phyloP scores from a whole-genome alignment of 2,329 filamentous ascomycete genomes.

The Thelonectria rubi region DNA sequence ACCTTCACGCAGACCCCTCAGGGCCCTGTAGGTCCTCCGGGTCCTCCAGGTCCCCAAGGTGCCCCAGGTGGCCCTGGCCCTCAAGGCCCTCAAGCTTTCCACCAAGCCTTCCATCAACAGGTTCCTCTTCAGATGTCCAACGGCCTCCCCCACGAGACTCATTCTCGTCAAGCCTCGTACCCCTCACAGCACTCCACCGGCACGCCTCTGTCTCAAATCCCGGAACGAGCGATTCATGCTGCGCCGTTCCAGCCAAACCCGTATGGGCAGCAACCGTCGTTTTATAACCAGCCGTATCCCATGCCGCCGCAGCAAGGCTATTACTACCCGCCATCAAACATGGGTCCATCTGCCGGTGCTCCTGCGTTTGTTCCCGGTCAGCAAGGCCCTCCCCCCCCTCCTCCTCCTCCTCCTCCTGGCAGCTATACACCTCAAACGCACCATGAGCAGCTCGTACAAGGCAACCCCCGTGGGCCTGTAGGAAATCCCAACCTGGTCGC shows the following conservation, averaged over 20 bases:
- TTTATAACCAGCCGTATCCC: constrained; percentile 57
- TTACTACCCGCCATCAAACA: constrained; percentile 72
- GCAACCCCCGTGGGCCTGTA: constrained; percentile 39
- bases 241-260: constrained; percentile 84
- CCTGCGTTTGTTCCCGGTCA: constrained; percentile 68
- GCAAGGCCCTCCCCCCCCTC: constrained; percentile 47
- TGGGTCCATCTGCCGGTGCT: constrained; percentile 59
- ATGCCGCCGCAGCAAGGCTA: constrained; percentile 63
- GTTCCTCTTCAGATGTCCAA: constrained; percentile 79
- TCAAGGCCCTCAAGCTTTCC: constrained; percentile 74
- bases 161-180: constrained; percentile 74
- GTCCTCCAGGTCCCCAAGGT: no score
- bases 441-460: constrained; percentile 48
- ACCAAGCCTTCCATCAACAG: constrained; percentile 94
- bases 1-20: constrained; percentile 54
- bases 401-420: constrained; percentile 38
- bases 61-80: no score
- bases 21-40: no score
- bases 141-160: constrained; percentile 65
- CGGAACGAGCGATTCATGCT: constrained; percentile 90
- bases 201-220: constrained; percentile 90
- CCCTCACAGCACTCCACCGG: constrained; percentile 75
- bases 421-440: constrained; percentile 56
- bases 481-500: constrained; percentile 65
- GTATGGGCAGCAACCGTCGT: constrained; percentile 67